phyloP scores from a whole-genome alignment of 331 rosid genomes.

The Pyracantha coccinea region DNA sequence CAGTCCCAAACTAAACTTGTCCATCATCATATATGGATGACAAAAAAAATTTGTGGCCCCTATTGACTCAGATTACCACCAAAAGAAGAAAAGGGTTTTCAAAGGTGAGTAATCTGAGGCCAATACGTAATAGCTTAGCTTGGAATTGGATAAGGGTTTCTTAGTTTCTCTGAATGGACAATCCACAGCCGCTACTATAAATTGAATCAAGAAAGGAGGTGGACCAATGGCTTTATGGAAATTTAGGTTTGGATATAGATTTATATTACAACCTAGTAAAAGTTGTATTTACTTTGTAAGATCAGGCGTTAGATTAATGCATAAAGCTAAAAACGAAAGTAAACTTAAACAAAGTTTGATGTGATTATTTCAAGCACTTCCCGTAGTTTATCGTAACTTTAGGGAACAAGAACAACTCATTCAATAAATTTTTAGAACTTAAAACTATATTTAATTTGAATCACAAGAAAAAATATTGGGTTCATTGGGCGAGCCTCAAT shows the following conservation, averaged over 20 bases:
- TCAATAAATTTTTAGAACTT: background rate
- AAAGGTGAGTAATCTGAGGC: constrained; percentile 19
- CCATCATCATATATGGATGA: constrained; percentile 9
- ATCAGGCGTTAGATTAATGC: constrained; percentile 10
- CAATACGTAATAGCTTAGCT: constrained; percentile 10
- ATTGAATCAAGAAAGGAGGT: constrained; percentile 3
- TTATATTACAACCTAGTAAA: background rate
- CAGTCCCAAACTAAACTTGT: constrained; percentile 15
- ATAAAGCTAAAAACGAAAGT: constrained; percentile 7
- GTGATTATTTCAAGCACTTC: constrained; percentile 18
- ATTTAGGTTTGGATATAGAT: constrained; percentile 2
- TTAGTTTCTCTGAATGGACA: constrained; percentile 46
- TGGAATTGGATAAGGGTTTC: constrained; percentile 20
- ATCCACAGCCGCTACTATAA: constrained; percentile 33
- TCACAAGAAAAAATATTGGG: background rate
- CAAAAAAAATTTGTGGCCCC: background rate
- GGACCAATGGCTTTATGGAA: constrained; percentile 27
- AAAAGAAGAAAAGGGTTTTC: constrained; percentile 10
- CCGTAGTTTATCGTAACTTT: constrained; percentile 25
- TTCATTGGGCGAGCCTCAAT: background rate
- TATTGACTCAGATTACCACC: constrained; percentile 46
- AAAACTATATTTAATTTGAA: background rate
- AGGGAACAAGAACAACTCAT: constrained; percentile 24
- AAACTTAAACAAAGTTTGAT: constrained; percentile 27
- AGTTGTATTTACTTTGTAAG: constrained; percentile 12